Evolutionary conservation across 805 yeast genomes (phyloP).

Genomic region (Candida rishiriensis): DNA sequence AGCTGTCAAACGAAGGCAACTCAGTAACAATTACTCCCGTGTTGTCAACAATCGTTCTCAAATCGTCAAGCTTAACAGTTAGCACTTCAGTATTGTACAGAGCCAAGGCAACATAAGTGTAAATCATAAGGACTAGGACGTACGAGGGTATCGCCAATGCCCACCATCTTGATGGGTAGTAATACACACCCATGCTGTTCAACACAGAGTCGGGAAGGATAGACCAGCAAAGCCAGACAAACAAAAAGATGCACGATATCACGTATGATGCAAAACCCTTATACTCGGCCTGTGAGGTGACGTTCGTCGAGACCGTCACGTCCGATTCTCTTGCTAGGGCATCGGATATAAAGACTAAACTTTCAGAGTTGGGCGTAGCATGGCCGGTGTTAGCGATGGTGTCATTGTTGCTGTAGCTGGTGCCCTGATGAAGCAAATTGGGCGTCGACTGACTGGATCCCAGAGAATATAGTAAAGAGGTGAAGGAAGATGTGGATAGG

Average conservation of each 20-base stretch:
- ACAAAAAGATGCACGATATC: slow-evolving; percentile 51
- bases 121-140: slow-evolving; percentile 66
- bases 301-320: slow-evolving; percentile 54
- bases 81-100: slow-evolving; percentile 73
- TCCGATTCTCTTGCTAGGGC: slow-evolving; percentile 61
- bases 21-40: slow-evolving; percentile 35
- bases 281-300: slow-evolving; percentile 67
- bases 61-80: slow-evolving; percentile 54
- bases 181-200: slow-evolving; percentile 51
- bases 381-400: background rate
- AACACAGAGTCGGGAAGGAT: slow-evolving; percentile 58
- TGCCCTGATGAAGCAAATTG: slow-evolving; percentile 3
- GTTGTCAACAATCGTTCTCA: slow-evolving; percentile 67
- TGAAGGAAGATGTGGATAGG: slow-evolving; percentile 28
- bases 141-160: slow-evolving; percentile 72
- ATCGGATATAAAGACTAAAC: slow-evolving; percentile 35
- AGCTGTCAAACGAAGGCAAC: slow-evolving; percentile 9
- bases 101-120: slow-evolving; percentile 64
- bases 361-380: slow-evolving; percentile 1
- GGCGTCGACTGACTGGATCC: slow-evolving; percentile 24
- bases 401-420: too few species aligned
- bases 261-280: slow-evolving; percentile 83
- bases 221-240: slow-evolving; percentile 70
- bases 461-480: slow-evolving; percentile 25
- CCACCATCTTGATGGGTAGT: slow-evolving; percentile 92